Percentiles rank a stretch among this genome's conserved stretches.
Evolutionary conservation across 2,329 filamentous ascomycete species (phyloP).

Genomic region (Penicillium occitanis): DNA sequence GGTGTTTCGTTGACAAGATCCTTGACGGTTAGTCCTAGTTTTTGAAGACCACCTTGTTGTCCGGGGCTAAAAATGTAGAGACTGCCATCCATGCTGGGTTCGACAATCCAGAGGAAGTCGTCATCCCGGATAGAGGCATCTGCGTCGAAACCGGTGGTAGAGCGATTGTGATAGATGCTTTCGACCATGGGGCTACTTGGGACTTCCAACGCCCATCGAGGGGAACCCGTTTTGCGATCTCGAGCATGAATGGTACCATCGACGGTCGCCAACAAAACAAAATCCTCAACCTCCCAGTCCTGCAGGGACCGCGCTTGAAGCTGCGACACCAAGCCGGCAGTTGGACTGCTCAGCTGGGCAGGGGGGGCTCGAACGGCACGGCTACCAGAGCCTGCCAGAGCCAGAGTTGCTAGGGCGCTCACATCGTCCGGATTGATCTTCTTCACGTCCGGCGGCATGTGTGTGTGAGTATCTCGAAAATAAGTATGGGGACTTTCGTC

Average conservation of each 20-base stretch:
- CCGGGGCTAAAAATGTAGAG: slow-evolving; percentile 83
- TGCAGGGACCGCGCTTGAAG: slow-evolving; percentile 93
- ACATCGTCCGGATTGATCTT: slow-evolving; percentile 56
- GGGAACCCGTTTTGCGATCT: slow-evolving; percentile 80
- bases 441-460: slow-evolving; percentile 33
- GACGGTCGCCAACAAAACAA: slow-evolving; percentile 99
- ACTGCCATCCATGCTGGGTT: slow-evolving; percentile 81
- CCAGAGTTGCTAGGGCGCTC: slow-evolving; percentile 96
- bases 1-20: slow-evolving; percentile 81
- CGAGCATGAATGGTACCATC: slow-evolving; percentile 92
- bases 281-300: slow-evolving; percentile 99
- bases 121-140: slow-evolving; percentile 61
- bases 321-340: slow-evolving; percentile 73
- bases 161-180: slow-evolving; percentile 76
- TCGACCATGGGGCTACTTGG: slow-evolving; percentile 82
- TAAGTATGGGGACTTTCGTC: slow-evolving; percentile 24
- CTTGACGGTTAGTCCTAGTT: slow-evolving; percentile 59
- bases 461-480: slow-evolving; percentile 26
- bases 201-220: slow-evolving; percentile 81
- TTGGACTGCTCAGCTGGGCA: slow-evolving; percentile 65
- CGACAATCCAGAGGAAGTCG: slow-evolving; percentile 92
- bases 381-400: slow-evolving; percentile 70
- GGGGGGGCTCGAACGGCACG: slow-evolving; percentile 92
- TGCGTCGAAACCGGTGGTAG: slow-evolving; percentile 44
- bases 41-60: slow-evolving; percentile 47